Evolutionary conservation across 2,329 filamentous ascomycete species (phyloP), one percentile per base, ranked within the genome.

Genomic region (Colletotrichum magnum): DNA sequence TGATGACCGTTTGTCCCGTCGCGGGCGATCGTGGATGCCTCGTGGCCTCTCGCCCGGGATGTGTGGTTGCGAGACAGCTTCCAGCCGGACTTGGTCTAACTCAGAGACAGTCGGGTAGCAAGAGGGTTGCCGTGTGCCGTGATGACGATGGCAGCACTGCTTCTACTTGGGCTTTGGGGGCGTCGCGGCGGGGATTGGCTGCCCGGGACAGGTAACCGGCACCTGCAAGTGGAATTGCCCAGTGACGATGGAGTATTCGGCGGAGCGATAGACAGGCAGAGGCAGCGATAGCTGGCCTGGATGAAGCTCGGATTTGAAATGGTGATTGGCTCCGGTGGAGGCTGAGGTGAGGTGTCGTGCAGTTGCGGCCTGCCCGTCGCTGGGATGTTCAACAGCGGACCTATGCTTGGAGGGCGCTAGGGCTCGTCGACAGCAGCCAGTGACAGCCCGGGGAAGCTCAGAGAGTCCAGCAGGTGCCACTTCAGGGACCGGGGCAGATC

Each of bases 291-390:
- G 48, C 66, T 56, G 62, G 47, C n/a, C 16, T 16, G 32, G 7
- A 36, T 36, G 15, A 65, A 68, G 61, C 48, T 54, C 10, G 28
- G 45, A 36, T 43, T 43, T 13, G 45, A 36, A 56, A 50, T 26
- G 18, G 56, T 67, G 67, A 69, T 69, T 69, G 67, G 67, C 16
- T 52, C 54, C 41, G 16, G 26, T 16, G 5, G 36, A 61, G 52
- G 67, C 47, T 48, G 67, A 59, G 67, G 60, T 66, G 66, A 69
- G 56, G 67, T 69, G 67, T 69, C 21, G 67, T 69, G 67, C 67
- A 69, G 62, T 36, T 36, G 50, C 62, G 62, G 62, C 50, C 66
- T 66, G 66, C 28, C 66, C 66, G 66, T 60, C 32, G 56, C 54
- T 66, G 66, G 62, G 62, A 53, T 36, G 32, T 36, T 48, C 18